phyloP scores from a whole-genome alignment of 768 basidiomycete genomes.

The Lentinula edodes region DNA sequence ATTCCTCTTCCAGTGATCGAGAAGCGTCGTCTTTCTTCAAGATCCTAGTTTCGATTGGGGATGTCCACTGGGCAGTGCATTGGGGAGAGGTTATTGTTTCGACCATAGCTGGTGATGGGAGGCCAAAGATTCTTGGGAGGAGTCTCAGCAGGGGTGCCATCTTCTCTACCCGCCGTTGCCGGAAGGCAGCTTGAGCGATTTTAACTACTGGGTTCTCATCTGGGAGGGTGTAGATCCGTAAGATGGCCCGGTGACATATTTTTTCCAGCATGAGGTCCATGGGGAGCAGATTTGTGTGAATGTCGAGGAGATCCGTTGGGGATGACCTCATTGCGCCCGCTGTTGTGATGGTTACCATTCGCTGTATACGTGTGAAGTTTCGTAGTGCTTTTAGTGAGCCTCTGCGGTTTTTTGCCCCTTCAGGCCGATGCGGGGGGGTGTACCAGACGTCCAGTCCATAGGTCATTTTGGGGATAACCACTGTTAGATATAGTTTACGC shows the following conservation, averaged over 20 bases:
- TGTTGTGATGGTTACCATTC: not conserved
- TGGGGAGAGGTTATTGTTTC: not conserved
- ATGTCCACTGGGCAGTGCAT: not conserved
- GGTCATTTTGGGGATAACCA: slow-evolving; percentile 3
- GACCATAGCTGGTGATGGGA: not conserved
- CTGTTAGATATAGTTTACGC: slow-evolving; percentile 5
- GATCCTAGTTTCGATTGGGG: not conserved
- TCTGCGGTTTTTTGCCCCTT: not conserved
- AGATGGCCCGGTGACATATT: not conserved
- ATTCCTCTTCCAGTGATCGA: not conserved
- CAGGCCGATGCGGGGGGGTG: not conserved
- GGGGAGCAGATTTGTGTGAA: slow-evolving; percentile 9
- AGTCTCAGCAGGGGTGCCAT: slow-evolving; percentile 10
- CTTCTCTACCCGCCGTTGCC: not conserved
- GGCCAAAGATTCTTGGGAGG: not conserved
- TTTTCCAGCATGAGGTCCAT: slow-evolving; percentile 7
- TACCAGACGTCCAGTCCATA: not conserved
- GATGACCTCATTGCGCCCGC: slow-evolving; percentile 7
- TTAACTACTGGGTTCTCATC: slow-evolving; percentile 1
- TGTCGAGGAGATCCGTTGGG: slow-evolving; percentile 8
- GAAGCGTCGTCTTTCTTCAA: not conserved
- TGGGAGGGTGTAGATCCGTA: slow-evolving; percentile 10
- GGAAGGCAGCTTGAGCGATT: not conserved
- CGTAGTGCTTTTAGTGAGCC: not conserved
- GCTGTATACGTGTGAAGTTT: not conserved